Base-by-base conservation (phyloP, 2,329 filamentous ascomycete genomes). In the Fusarium sp. region DNA sequence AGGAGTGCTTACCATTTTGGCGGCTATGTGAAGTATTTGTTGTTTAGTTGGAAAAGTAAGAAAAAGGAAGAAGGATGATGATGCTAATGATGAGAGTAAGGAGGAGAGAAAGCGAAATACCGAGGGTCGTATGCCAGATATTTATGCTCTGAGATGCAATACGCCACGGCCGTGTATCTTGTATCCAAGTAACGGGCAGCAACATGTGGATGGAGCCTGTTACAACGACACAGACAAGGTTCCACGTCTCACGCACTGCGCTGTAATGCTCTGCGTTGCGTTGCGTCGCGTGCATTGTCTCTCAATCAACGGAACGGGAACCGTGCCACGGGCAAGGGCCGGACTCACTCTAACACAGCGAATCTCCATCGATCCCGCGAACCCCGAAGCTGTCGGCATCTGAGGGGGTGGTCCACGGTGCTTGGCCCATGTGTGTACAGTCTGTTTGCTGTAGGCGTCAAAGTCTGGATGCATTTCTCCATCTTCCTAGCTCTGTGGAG, bases 311-410 rank as follows among this genome's bases (percentile, higher is more conserved):
- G 66, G 66, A 55, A 67, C 41, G 52, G 56, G 64, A 51, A 59
- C 66, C 62, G 66, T 67, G 66, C 44, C 41, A 52, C 58, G 62
- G 63, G 27, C 63, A 59, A 58, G 40, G 46, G 50, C 47, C 56
- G 50, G 43, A 25, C 44, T 51, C 22, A n/a, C 65, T 68, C 47
- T 20, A 50, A 48, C 54, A 61, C 65, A 65, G 65, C 65, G 70
- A 72, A 71, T 72, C 62, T 71, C 70, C 58, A 72, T 70, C 65
- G 56, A 72, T 72, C 57, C 70, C 70, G 70, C 56, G 71, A 73
- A 73, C 71, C 64, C 71, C 71, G 71, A 73, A 61, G 57, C 48
- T 51, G 66, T 62, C 71, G 71, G 71, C 68, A 72, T 73, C 65
- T 70, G 49, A 45, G 41, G 48, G 50, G 55, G 51, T 43, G 51